phyloP scores from a whole-genome alignment of 2,329 filamentous ascomycete species.

The Talaromyces islandicus region DNA sequence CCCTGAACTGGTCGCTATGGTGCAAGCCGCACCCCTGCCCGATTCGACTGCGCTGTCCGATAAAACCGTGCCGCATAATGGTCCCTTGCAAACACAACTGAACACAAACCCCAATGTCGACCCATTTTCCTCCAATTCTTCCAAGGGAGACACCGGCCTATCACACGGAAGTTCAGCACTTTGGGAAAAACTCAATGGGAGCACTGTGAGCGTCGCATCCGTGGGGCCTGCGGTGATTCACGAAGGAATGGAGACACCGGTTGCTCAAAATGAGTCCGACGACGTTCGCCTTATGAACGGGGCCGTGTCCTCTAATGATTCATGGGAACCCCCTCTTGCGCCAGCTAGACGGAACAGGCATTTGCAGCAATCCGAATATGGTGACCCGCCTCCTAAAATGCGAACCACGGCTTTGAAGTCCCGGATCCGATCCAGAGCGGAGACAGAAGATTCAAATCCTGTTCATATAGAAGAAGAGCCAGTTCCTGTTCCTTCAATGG shows the following conservation, averaged over 20 bases:
- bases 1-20: constrained; percentile 52
- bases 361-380: constrained; percentile 44
- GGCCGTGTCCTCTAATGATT: constrained; percentile 13
- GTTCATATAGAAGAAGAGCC: constrained; percentile 27
- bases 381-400: constrained; percentile 60
- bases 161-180: constrained; percentile 39
- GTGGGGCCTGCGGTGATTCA: constrained; percentile 28
- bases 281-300: constrained; percentile 31
- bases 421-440: constrained; percentile 33
- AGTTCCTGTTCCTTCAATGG: constrained; percentile 28
- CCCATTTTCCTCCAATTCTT: constrained; percentile 34
- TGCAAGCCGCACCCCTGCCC: constrained; percentile 32
- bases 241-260: constrained; percentile 61
- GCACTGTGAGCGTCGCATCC: constrained; percentile 36
- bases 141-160: constrained; percentile 26
- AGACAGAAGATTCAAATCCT: constrained; percentile 33
- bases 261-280: constrained; percentile 41
- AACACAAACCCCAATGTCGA: constrained; percentile 34
- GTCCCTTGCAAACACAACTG: constrained; percentile 30
- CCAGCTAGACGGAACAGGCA: constrained; percentile 48
- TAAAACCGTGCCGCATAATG: constrained; percentile 24
- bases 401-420: constrained; percentile 46
- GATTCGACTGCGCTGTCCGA: constrained; percentile 26
- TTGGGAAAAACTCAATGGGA: constrained; percentile 45
- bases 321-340: constrained; percentile 39